phyloP scores from a whole-genome alignment of 2,329 filamentous ascomycete genomes.

The Phialocephala subalpina region DNA sequence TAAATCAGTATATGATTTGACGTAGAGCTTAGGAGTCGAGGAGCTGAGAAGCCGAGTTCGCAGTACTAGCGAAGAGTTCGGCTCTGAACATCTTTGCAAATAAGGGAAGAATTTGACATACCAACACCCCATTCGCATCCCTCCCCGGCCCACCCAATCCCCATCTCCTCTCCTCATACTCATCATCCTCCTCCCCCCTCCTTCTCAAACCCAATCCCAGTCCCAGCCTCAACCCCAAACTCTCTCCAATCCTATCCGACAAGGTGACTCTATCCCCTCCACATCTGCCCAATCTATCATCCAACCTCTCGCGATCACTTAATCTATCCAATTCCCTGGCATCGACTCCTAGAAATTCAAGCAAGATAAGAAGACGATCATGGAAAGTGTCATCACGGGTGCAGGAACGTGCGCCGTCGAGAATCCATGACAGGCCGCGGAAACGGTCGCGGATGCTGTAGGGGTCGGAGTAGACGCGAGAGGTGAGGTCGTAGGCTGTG shows the following conservation, averaged over 20 bases:
- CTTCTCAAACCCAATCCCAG: background rate
- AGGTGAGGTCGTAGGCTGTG: conserved; percentile 14
- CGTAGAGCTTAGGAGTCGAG: too few species aligned
- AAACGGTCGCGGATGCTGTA: background rate
- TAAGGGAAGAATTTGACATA: too few species aligned
- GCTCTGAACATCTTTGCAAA: too few species aligned
- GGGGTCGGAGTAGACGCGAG: background rate
- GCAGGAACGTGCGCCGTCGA: background rate
- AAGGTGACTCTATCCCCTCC: background rate
- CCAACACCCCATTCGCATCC: background rate
- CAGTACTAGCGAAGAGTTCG: too few species aligned
- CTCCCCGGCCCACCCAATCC: background rate
- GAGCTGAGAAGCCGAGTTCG: too few species aligned
- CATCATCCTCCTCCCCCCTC: background rate
- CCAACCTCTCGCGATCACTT: background rate
- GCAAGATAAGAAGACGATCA: conserved; percentile 5
- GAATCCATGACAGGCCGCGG: background rate
- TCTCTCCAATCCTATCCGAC: background rate
- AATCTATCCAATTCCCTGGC: background rate
- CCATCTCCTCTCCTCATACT: background rate
- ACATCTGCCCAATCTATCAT: background rate
- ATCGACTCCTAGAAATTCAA: conserved; percentile 26
- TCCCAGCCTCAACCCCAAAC: background rate
- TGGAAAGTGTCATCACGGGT: background rate
- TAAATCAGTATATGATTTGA: too few species aligned